Base-by-base conservation (phyloP, 2,329 filamentous ascomycete genomes). In the Cercospora nicotianae region DNA sequence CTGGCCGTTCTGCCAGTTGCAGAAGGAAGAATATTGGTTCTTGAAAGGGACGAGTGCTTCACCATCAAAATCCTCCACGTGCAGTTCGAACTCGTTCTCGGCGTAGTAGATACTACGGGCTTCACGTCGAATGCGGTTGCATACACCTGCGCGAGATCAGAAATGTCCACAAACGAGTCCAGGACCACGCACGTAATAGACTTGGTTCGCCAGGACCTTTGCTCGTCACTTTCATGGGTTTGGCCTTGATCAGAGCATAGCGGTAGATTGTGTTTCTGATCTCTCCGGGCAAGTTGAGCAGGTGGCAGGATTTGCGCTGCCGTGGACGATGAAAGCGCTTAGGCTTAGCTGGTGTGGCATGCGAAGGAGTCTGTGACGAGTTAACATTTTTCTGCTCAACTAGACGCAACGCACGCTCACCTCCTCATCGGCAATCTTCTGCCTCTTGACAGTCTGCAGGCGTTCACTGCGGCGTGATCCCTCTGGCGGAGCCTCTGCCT, bases 231-330 rank as follows among this genome's bases (percentile, higher is more conserved):
- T 64, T n/a, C 28, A 69, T 36, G 36, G 39, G 20, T 13, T 51
- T 53, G 12, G 48, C 10, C 28, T 63, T 28, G 18, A 60, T 0
- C 5, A 69, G 30, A 13, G 55, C 48, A 60, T 60, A 64, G 51
- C 53, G 59, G 42, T 69, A 69, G 64, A 69, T 69, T 5, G 3
- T 42, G 64, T 69, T 69, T 23, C 67, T 59, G 7, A 69, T 51
- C 31, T 69, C 67, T 28, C 64, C 67, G 16, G 67, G 67, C 13
- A 69, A 51, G 13, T 65, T 55, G 26, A 69, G 48, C 23, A 69
- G n/a, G 16, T 20, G 30, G 53, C 67, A 69, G 12, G 18, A 60
- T 16, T 63, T 67, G 26, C 67, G 64, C 42, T 69, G 67, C 42
- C 55, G 30, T 16, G 67, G 64, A 45, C 67, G 64, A 3, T 55